Conservation (phyloP, 768 basidiomycete genomes). For the Auriscalpium orientale region DNA sequence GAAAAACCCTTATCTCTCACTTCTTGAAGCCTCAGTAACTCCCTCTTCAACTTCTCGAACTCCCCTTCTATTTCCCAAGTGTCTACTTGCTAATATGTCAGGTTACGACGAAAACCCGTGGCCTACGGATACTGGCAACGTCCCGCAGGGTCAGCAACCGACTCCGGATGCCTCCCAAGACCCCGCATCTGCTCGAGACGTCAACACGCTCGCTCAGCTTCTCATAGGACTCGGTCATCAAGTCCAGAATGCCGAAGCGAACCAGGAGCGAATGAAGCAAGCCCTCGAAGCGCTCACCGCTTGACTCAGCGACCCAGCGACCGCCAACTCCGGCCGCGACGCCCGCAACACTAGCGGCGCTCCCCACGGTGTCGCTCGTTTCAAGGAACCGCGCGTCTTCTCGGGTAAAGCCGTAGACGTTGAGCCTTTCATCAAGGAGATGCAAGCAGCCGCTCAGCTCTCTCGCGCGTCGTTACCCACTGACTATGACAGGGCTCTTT, state of each 20-base stretch:
- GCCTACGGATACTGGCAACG: neutral
- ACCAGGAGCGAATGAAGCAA: neutral
- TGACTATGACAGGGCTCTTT: slow-evolving; percentile 22
- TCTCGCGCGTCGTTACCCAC: slow-evolving; percentile 17
- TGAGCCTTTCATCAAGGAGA: slow-evolving; percentile 17
- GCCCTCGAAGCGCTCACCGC: neutral
- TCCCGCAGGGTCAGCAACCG: neutral
- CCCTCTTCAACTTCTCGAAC: neutral
- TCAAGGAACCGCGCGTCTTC: slow-evolving; percentile 16
- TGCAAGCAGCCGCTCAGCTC: slow-evolving; percentile 20
- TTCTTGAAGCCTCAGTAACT: neutral
- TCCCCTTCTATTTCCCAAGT: neutral
- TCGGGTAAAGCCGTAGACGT: slow-evolving; percentile 17
- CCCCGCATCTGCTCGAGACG: neutral
- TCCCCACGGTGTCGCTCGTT: neutral
- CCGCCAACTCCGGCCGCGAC: neutral
- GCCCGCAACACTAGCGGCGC: neutral
- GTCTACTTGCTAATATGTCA: neutral
- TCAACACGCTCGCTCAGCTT: neutral
- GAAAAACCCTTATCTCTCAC: too few relatives aligned
- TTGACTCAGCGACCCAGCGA: neutral
- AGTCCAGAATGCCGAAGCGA: neutral
- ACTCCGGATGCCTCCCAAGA: neutral
- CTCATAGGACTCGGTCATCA: neutral
- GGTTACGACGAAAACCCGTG: neutral